phyloP scores from a whole-genome alignment of 177 flowering plant species.

The Vitis hybrid region DNA sequence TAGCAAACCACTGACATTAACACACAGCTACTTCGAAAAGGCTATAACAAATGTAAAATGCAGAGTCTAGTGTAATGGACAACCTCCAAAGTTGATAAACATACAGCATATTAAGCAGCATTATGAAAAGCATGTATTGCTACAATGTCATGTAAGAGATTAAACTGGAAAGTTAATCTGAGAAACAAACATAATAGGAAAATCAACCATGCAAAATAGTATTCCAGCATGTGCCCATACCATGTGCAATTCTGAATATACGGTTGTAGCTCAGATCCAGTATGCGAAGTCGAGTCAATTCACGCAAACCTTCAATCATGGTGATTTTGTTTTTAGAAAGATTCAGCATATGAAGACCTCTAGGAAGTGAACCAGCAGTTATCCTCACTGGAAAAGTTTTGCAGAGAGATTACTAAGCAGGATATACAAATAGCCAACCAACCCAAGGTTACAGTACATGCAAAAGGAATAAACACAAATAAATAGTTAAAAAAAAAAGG shows the following conservation, averaged over 20 bases:
- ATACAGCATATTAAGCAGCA: too few relatives aligned
- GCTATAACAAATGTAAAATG: too few relatives aligned
- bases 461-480: neutral
- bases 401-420: slow-evolving; percentile 8
- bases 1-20: too few relatives aligned
- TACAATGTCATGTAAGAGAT: too few relatives aligned
- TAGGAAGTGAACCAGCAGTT: slow-evolving; percentile 92
- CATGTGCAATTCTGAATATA: slow-evolving; percentile 82
- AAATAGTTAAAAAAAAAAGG: neutral
- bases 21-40: too few relatives aligned
- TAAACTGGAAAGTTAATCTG: too few relatives aligned
- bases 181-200: neutral
- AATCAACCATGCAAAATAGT: neutral
- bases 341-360: slow-evolving; percentile 84
- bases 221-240: slow-evolving; percentile 37
- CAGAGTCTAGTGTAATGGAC: too few relatives aligned
- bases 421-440: neutral
- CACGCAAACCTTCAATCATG: slow-evolving; percentile 88
- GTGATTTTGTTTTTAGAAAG: slow-evolving; percentile 82
- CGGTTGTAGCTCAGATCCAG: slow-evolving; percentile 93
- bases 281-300: slow-evolving; percentile 81
- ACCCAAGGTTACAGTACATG: neutral
- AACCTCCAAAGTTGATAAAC: too few relatives aligned
- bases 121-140: too few relatives aligned
- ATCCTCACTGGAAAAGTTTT: slow-evolving; percentile 56